Percentiles rank a stretch among this genome's conserved stretches.
phyloP scores from a whole-genome alignment of 495 filamentous ascomycete genomes.

The Hypoxylon trugodes region DNA sequence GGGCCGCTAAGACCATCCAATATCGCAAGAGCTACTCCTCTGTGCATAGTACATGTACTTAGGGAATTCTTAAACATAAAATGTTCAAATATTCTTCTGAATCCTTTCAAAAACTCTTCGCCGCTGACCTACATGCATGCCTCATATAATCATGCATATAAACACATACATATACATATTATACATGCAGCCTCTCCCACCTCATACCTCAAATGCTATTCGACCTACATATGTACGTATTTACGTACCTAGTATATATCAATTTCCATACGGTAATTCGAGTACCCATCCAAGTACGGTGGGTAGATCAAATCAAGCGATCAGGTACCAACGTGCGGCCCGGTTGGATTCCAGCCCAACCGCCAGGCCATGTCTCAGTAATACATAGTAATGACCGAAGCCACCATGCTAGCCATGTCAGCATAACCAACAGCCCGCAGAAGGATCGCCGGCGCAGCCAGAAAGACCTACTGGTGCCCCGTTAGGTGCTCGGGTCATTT shows the following conservation, averaged over 20 bases:
- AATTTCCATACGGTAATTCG: slow-evolving; percentile 6
- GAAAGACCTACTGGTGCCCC: slow-evolving; percentile 32
- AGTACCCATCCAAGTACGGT: slow-evolving; percentile 17
- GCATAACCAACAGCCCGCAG: slow-evolving; percentile 44
- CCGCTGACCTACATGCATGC: slow-evolving; percentile 40
- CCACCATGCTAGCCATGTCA: slow-evolving; percentile 42
- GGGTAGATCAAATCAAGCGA: slow-evolving; percentile 36
- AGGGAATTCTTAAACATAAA: background rate
- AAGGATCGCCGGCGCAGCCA: slow-evolving; percentile 46
- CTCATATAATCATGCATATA: no score
- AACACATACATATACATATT: no score
- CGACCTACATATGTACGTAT: slow-evolving; percentile 13
- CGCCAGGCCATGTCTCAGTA: slow-evolving; percentile 42
- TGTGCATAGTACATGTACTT: background rate
- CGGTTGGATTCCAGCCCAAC: slow-evolving; percentile 48
- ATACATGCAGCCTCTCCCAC: slow-evolving; percentile 3
- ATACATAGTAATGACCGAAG: slow-evolving; percentile 33
- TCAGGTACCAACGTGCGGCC: slow-evolving; percentile 46
- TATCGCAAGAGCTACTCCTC: no score
- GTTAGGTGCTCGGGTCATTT: slow-evolving; percentile 28
- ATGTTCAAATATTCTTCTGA: slow-evolving; percentile 8
- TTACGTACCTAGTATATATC: slow-evolving; percentile 3
- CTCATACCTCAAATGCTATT: slow-evolving; percentile 17
- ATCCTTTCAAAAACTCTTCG: slow-evolving; percentile 31
- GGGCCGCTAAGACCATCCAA: no score